Percentiles rank a stretch among this genome's conserved stretches.
Evolutionary conservation across 169 alveolate species (phyloP).

Genomic region (Babesia bovis): DNA sequence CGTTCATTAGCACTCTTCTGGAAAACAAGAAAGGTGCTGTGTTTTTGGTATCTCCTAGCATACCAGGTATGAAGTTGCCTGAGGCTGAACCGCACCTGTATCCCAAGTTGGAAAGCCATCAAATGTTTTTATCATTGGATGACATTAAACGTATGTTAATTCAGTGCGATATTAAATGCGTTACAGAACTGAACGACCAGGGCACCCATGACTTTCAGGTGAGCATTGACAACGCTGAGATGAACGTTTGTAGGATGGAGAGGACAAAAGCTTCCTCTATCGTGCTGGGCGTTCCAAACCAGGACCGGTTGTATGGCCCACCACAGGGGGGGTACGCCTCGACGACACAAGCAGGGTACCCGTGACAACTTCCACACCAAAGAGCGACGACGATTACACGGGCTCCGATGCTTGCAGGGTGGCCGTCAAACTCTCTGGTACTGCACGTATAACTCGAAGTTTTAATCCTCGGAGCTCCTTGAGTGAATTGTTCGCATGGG

Average conservation of each 20-base stretch:
- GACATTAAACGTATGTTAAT: conserved; percentile 35
- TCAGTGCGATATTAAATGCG: not conserved
- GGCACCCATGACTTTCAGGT: conserved; percentile 17
- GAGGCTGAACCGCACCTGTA: conserved; percentile 33
- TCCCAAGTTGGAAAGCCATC: conserved; percentile 30
- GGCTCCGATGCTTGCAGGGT: conserved; percentile 43
- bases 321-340: conserved; percentile 62
- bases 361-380: not conserved
- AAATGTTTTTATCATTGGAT: conserved; percentile 28
- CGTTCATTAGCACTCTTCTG: conserved; percentile 21
- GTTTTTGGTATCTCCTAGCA: conserved; percentile 30
- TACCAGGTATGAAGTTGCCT: conserved; percentile 17
- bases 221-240: not conserved
- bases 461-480: conserved; percentile 33
- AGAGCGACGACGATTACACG: conserved; percentile 35
- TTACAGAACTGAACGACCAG: conserved; percentile 23
- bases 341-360: conserved; percentile 6
- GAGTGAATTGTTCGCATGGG: conserved; percentile 50
- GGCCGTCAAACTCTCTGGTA: conserved; percentile 36
- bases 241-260: conserved; percentile 28
- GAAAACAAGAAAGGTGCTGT: conserved; percentile 31
- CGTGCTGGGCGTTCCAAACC: conserved; percentile 18
- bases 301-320: conserved; percentile 54
- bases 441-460: conserved; percentile 38
- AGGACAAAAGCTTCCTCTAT: conserved; percentile 5